phyloP scores from a whole-genome alignment of 2,329 filamentous ascomycete species.

The Fusarium sp. region DNA sequence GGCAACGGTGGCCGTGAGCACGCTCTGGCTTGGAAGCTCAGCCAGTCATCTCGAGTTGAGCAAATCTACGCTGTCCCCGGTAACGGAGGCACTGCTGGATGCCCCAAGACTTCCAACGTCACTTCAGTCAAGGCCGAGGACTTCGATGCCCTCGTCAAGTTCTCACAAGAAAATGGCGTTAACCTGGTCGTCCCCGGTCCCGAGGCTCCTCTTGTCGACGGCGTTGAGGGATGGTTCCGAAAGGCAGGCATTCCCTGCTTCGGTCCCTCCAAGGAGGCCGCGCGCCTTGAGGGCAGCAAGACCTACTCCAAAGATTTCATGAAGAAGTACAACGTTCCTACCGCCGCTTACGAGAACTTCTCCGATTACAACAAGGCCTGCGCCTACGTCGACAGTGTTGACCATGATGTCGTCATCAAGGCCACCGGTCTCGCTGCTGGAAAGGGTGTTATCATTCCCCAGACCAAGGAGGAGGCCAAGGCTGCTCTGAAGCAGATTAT shows the following conservation, averaged over 20 bases:
- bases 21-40: slow-evolving; percentile 92
- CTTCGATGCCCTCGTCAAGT: slow-evolving; percentile 79
- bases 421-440: slow-evolving; percentile 91
- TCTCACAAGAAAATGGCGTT: slow-evolving; percentile 78
- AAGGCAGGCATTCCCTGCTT: slow-evolving; percentile 81
- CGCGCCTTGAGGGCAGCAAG: slow-evolving; percentile 95
- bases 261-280: slow-evolving; percentile 85
- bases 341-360: slow-evolving; percentile 92
- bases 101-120: slow-evolving; percentile 79
- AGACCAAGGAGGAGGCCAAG: slow-evolving; percentile 83
- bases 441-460: slow-evolving; percentile 93
- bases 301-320: slow-evolving; percentile 99
- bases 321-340: slow-evolving; percentile 89
- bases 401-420: slow-evolving; percentile 89
- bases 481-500: slow-evolving; percentile 89
- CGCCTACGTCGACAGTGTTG: slow-evolving; percentile 77
- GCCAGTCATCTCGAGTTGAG: slow-evolving; percentile 82
- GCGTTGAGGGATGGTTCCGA: slow-evolving; percentile 86
- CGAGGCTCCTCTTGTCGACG: slow-evolving; percentile 92
- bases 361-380: slow-evolving; percentile 77
- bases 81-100: slow-evolving; percentile 85
- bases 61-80: slow-evolving; percentile 79
- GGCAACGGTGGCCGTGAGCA: slow-evolving; percentile 96
- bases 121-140: slow-evolving; percentile 76
- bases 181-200: slow-evolving; percentile 91